These are phyloP conservation scores for Diaporthe ilicicola DNA, from an alignment of 2,329 filamentous ascomycete genomes.

Conservation along the genomic window DNA sequence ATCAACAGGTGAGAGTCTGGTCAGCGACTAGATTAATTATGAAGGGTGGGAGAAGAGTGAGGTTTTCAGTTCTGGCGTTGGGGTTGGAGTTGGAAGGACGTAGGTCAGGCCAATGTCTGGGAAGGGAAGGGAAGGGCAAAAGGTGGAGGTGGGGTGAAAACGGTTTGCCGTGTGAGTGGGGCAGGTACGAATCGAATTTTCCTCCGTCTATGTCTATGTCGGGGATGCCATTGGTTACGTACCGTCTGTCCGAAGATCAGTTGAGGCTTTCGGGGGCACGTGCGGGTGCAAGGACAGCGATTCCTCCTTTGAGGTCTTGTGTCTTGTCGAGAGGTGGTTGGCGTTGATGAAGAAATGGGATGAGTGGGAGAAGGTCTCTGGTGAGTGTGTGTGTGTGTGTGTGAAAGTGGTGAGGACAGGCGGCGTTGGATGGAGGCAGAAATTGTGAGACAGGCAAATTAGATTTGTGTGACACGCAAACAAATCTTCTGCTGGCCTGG, in stretches of 20 bases:
- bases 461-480: slow-evolving; percentile 25
- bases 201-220: slow-evolving; percentile 15
- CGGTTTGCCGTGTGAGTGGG: slow-evolving; percentile 27
- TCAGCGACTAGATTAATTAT: slow-evolving; percentile 32
- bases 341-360: background rate
- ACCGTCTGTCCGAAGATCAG: slow-evolving; percentile 5
- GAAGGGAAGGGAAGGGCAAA: slow-evolving; percentile 19
- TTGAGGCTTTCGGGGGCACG: background rate
- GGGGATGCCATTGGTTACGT: slow-evolving; percentile 5
- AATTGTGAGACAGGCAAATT: slow-evolving; percentile 23
- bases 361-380: background rate
- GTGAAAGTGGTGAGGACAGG: background rate
- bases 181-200: slow-evolving; percentile 30
- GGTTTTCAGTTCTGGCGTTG: slow-evolving; percentile 26
- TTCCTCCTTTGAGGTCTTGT: background rate
- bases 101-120: slow-evolving; percentile 13
- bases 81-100: slow-evolving; percentile 8
- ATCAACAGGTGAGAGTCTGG: slow-evolving; percentile 23
- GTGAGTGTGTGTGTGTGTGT: background rate
- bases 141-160: slow-evolving; percentile 30
- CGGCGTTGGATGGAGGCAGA: background rate
- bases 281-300: background rate
- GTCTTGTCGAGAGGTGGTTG: background rate
- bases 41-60: slow-evolving; percentile 32
- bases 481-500: slow-evolving; percentile 15